Base-by-base conservation (phyloP, 768 basidiomycete species). In the Lentinula aciculospora region DNA sequence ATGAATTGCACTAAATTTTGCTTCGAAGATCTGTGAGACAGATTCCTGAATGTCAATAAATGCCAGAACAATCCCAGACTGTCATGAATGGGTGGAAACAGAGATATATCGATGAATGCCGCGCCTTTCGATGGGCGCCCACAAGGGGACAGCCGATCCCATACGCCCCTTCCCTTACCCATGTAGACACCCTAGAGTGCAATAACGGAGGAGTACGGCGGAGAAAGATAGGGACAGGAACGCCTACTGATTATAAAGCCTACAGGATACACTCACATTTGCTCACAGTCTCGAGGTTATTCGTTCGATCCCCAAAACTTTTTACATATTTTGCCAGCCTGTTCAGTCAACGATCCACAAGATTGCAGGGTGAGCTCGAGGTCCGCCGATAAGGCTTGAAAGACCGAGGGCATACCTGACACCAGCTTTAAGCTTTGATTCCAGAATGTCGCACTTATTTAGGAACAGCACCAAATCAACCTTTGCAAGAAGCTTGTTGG, bases 401-500 rank as follows among this genome's bases (percentile, higher is more conserved):
- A 44, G 9, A 51, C 13, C 21, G 9, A 58, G 39, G 23, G 62
- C 73, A 19, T 53, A 76, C 76, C 66, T 74, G 46, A 86, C 75
- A 29, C 89, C 89, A 1, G 79, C 69, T 23, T 76, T 75, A 39
- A 92, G 73, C 70, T 93, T 93, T 56, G 74, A 66, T 45, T 87
- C 85, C 39, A 93, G 73, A 56, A 92, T 87, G 68, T 93, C 90
- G 64, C 91, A 92, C 65, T 94, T 94, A 76, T 93, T 93, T 53
- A 94, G 78, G 76, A 93, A 94, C 27, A 93, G 76, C 53, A 93
- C 84, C 32, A 93, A 75, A 64, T 92, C 89, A 49, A 92, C 92
- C 56, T 81, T 82, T 5, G 85, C 85, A 0, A 94, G 78, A 8
- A 93, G 80, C 70, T 84, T 91, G 73, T 90, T 92, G 12, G 84